phyloP scores from a whole-genome alignment of 495 filamentous ascomycete genomes.

The Lophium mytilinum region DNA sequence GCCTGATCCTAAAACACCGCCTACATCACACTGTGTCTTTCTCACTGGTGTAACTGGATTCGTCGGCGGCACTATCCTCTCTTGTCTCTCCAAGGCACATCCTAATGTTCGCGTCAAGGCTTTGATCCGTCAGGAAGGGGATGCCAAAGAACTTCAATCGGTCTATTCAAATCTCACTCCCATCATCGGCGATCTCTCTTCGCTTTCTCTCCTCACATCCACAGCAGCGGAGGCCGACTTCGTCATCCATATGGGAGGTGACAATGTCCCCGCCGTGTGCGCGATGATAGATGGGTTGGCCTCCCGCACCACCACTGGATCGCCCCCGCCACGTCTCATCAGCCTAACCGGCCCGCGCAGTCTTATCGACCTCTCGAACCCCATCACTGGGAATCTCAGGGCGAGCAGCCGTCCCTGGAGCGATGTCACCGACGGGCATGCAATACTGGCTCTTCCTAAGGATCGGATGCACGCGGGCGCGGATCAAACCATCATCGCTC shows the following conservation, averaged over 20 bases:
- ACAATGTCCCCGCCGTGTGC: constrained; percentile 19
- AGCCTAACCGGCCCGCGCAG: constrained; percentile 20
- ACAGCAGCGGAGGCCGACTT: constrained; percentile 20
- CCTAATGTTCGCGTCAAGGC: constrained; percentile 19
- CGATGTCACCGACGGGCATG: constrained; percentile 16
- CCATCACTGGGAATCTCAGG: constrained; percentile 17
- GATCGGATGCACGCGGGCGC: constrained; percentile 18
- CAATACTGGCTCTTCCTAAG: constrained; percentile 15
- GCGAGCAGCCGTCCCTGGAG: constrained; percentile 18
- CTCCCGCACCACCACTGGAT: constrained; percentile 15
- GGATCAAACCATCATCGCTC: constrained; percentile 17
- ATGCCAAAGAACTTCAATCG: constrained; percentile 21
- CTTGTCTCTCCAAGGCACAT: constrained; percentile 18
- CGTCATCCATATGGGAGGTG: constrained; percentile 19
- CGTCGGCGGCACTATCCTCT: constrained; percentile 19
- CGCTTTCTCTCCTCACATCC: constrained; percentile 20
- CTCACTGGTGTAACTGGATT: constrained; percentile 17
- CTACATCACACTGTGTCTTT: constrained; percentile 16
- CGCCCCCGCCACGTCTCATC: constrained; percentile 21
- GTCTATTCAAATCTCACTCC: constrained; percentile 21
- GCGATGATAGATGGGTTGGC: constrained; percentile 22
- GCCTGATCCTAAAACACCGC: constrained; percentile 18
- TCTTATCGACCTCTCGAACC: constrained; percentile 17
- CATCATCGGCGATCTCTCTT: constrained; percentile 20
- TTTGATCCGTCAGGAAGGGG: constrained; percentile 20